phyloP scores from a whole-genome alignment of 305 asterid species.

The Fraxinus albicans region DNA sequence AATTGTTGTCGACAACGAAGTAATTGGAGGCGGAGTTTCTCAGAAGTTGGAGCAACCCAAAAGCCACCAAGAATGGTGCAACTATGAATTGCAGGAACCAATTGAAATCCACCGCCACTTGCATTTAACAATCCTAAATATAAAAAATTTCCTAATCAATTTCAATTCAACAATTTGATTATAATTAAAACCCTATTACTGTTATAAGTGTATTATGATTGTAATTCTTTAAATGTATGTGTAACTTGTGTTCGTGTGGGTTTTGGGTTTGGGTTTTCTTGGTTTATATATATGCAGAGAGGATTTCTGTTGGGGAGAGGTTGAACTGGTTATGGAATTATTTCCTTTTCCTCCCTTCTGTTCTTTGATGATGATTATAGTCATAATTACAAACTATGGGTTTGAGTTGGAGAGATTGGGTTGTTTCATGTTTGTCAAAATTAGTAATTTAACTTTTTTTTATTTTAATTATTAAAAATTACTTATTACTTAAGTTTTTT shows the following conservation, averaged over 20 bases:
- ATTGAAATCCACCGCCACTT: conserved; percentile 80
- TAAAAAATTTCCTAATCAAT: not conserved
- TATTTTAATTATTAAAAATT: too few relatives aligned
- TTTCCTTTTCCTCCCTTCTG: not conserved
- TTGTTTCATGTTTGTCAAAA: too few relatives aligned
- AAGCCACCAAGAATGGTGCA: conserved; percentile 37
- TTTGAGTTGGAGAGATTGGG: not conserved
- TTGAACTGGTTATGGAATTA: conserved; percentile 21
- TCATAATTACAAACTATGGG: not conserved
- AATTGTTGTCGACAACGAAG: conserved; percentile 65
- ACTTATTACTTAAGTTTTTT: not conserved
- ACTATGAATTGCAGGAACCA: conserved; percentile 63
- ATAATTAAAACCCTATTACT: conserved; percentile 21
- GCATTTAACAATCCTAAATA: conserved; percentile 43
- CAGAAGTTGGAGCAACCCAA: conserved; percentile 57
- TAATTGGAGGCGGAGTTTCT: conserved; percentile 66
- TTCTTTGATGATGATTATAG: not conserved
- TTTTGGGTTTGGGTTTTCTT: conserved; percentile 14
- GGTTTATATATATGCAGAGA: conserved; percentile 24
- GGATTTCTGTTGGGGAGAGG: not conserved
- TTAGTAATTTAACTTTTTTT: too few relatives aligned
- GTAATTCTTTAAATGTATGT: not conserved
- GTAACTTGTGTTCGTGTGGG: not conserved
- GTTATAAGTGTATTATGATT: not conserved
- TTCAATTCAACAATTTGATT: conserved; percentile 16